Percentiles rank a stretch among this genome's conserved stretches.
Evolutionary conservation across 2,329 filamentous ascomycete genomes (phyloP).

Genomic region (Epichloe brachyelytri): DNA sequence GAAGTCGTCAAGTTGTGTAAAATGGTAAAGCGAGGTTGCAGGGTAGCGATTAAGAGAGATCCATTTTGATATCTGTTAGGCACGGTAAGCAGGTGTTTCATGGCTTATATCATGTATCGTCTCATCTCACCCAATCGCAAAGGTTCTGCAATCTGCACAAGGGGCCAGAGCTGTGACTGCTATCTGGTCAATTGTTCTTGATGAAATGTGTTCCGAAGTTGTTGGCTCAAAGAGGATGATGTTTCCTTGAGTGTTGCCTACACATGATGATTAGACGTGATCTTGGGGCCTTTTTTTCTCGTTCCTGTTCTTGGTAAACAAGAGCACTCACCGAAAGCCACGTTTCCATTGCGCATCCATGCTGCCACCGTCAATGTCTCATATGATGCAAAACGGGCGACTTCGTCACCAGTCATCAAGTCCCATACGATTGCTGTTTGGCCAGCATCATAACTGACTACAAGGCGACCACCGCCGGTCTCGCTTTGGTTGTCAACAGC

Average conservation of each 20-base stretch:
- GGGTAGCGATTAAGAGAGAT: conserved; percentile 75
- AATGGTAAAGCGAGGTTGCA: conserved; percentile 88
- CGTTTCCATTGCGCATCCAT: conserved; percentile 96
- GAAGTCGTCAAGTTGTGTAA: conserved; percentile 83
- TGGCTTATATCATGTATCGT: neutral
- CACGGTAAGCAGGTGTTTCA: conserved; percentile 5
- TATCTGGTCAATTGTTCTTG: conserved; percentile 80
- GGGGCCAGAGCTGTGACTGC: conserved; percentile 90
- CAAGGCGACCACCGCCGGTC: conserved; percentile 66
- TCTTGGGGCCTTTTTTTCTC: neutral
- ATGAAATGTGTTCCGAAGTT: conserved; percentile 83
- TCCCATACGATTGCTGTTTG: conserved; percentile 97
- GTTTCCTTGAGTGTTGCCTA: conserved; percentile 85
- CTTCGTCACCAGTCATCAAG: conserved; percentile 77
- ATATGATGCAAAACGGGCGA: conserved; percentile 86
- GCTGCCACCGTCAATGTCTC: conserved; percentile 72
- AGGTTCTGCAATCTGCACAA: conserved; percentile 78
- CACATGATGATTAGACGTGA: neutral
- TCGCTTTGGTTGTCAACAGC: conserved; percentile 88
- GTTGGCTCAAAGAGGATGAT: conserved; percentile 90
- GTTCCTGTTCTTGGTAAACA: neutral
- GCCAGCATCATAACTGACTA: conserved; percentile 84
- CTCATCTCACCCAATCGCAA: conserved; percentile 75
- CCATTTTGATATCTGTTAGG: conserved; percentile 75
- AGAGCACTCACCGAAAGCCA: conserved; percentile 70